Percentiles rank a stretch among this genome's conserved stretches.
phyloP scores from a whole-genome alignment of 164 flowering plant genomes.

The Magnolia kwangsiensis region DNA sequence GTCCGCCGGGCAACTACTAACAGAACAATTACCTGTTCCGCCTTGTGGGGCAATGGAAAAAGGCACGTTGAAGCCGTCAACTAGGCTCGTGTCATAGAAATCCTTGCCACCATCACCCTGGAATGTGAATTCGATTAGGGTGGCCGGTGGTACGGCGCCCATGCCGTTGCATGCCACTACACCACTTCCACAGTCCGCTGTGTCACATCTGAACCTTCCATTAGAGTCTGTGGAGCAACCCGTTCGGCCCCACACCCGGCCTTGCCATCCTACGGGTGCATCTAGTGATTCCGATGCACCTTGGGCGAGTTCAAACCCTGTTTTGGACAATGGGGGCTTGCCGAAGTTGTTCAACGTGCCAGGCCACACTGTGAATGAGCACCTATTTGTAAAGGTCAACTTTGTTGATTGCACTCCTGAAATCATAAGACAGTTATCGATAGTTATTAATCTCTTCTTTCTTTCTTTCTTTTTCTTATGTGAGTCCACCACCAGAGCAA shows the following conservation, averaged over 20 bases:
- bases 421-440: background rate
- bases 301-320: slow-evolving; percentile 25
- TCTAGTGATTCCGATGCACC: slow-evolving; percentile 6
- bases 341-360: slow-evolving; percentile 26
- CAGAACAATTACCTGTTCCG: slow-evolving; percentile 56
- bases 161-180: slow-evolving; percentile 50
- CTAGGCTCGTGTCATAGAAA: slow-evolving; percentile 81
- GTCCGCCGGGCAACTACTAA: slow-evolving; percentile 63
- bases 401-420: slow-evolving; percentile 11
- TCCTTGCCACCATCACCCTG: slow-evolving; percentile 38
- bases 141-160: slow-evolving; percentile 56
- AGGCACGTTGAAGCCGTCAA: slow-evolving; percentile 68
- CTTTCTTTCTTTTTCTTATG: too few relatives aligned
- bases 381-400: slow-evolving; percentile 29
- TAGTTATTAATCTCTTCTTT: too few relatives aligned
- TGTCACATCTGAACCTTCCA: slow-evolving; percentile 24
- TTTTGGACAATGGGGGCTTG: slow-evolving; percentile 11
- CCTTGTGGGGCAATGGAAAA: slow-evolving; percentile 41
- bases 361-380: slow-evolving; percentile 36
- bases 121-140: slow-evolving; percentile 61
- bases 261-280: slow-evolving; percentile 25
- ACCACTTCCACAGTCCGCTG: slow-evolving; percentile 50
- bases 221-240: slow-evolving; percentile 18
- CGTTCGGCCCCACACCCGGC: slow-evolving; percentile 39
- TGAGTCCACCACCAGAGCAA: too few relatives aligned